Evolutionary conservation across 148 eudicot species (phyloP).

Genomic region (Chenopodium berlandieri): DNA sequence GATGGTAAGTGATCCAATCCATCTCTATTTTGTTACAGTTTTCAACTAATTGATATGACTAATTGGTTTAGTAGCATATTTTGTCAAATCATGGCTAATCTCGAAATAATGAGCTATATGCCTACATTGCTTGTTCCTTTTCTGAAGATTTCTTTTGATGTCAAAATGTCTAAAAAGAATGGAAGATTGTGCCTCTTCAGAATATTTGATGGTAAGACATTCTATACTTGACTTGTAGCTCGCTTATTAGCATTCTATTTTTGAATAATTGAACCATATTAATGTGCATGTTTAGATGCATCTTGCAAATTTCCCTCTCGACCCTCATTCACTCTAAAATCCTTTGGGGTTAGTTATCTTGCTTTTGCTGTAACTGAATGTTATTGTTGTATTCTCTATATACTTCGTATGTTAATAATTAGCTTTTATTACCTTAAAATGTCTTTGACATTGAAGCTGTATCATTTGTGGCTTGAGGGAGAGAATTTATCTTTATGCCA

Average conservation of each 20-base stretch:
- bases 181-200: conserved; percentile 84
- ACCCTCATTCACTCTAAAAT: no score
- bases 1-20: no score
- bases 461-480: background rate
- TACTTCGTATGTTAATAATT: background rate
- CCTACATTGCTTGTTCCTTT: no score
- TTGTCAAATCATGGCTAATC: no score
- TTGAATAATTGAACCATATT: background rate
- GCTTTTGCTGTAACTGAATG: no score
- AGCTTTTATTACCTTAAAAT: background rate
- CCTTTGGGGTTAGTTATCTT: no score
- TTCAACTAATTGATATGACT: no score
- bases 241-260: background rate
- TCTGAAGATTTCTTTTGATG: conserved; percentile 77
- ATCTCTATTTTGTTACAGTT: no score
- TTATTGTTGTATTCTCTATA: no score
- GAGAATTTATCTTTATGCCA: background rate
- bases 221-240: background rate
- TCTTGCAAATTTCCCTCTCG: background rate
- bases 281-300: background rate
- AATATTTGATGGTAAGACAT: conserved; percentile 84
- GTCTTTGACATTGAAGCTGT: background rate
- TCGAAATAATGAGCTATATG: no score
- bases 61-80: no score
- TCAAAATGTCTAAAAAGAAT: conserved; percentile 66